phyloP scores from a whole-genome alignment of 2,329 filamentous ascomycete genomes.

The Colletotrichum salicis region DNA sequence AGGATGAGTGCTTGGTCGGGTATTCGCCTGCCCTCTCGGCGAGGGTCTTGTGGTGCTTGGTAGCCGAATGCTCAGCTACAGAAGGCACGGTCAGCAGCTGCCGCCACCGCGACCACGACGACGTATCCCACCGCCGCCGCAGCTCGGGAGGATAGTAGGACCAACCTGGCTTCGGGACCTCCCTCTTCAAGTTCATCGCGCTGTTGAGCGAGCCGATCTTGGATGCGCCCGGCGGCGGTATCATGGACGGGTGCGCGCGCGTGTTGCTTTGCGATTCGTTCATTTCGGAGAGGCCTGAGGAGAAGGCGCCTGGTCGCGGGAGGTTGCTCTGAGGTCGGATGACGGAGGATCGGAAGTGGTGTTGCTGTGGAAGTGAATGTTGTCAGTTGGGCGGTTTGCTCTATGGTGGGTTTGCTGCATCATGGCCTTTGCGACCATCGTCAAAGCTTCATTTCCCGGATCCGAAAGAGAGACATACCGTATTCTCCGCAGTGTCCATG shows the following conservation, averaged over 20 bases:
- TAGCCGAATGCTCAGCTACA: constrained; percentile 59
- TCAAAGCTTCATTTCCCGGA: background rate
- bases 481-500: constrained; percentile 50
- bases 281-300: constrained; percentile 61
- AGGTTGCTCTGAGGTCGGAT: constrained; percentile 37
- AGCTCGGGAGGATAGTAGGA: constrained; percentile 29
- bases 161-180: constrained; percentile 57
- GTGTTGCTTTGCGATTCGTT: constrained; percentile 71
- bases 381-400: background rate
- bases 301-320: constrained; percentile 36
- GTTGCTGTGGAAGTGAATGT: background rate
- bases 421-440: background rate
- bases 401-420: no score
- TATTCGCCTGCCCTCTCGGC: constrained; percentile 66
- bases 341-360: constrained; percentile 40
- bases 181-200: constrained; percentile 65
- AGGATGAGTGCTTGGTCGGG: constrained; percentile 48
- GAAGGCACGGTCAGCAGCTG: constrained; percentile 26
- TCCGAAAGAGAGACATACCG: constrained; percentile 40
- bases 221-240: constrained; percentile 46
- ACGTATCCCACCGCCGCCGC: background rate
- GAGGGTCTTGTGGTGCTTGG: constrained; percentile 66
- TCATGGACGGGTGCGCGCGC: constrained; percentile 56
- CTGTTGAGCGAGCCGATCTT: constrained; percentile 44
- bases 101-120: background rate